Evolutionary conservation across 148 eudicot genomes (phyloP).

Genomic region (Fagopyrum tataricum): DNA sequence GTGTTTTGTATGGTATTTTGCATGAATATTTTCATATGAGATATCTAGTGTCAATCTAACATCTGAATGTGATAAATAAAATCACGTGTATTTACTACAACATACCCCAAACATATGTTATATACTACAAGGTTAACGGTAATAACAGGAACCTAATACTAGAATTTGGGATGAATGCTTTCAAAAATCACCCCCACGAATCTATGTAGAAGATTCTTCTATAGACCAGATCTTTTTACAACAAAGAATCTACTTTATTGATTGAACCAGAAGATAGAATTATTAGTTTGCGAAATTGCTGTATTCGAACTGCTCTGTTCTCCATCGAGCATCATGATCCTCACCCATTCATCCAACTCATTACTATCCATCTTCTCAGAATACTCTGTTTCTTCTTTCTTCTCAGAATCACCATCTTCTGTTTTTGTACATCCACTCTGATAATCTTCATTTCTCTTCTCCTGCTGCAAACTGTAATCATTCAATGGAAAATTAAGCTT

Average conservation of each 20-base stretch:
- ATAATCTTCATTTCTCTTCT: background rate
- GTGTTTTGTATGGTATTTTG: too few relatives aligned
- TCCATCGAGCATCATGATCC: slow-evolving; percentile 22
- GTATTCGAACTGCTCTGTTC: background rate
- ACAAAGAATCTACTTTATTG: background rate
- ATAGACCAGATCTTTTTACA: background rate
- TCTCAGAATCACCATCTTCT: background rate
- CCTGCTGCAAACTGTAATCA: slow-evolving; percentile 18
- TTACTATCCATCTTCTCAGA: slow-evolving; percentile 18
- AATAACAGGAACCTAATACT: background rate
- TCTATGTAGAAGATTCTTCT: background rate
- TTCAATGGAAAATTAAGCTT: slow-evolving; percentile 43
- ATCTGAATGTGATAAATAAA: too few relatives aligned
- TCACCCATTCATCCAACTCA: slow-evolving; percentile 33
- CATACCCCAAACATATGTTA: too few relatives aligned
- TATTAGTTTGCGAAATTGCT: background rate
- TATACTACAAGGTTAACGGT: background rate
- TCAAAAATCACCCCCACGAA: background rate
- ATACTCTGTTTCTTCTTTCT: slow-evolving; percentile 10
- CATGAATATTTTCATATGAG: too few relatives aligned
- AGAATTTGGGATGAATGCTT: background rate
- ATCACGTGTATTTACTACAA: too few relatives aligned
- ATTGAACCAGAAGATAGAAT: background rate
- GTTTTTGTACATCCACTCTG: background rate
- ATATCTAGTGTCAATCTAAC: too few relatives aligned